Base-by-base conservation (phyloP, 306 rosid genomes). In the Macrotyloma uniflorum region DNA sequence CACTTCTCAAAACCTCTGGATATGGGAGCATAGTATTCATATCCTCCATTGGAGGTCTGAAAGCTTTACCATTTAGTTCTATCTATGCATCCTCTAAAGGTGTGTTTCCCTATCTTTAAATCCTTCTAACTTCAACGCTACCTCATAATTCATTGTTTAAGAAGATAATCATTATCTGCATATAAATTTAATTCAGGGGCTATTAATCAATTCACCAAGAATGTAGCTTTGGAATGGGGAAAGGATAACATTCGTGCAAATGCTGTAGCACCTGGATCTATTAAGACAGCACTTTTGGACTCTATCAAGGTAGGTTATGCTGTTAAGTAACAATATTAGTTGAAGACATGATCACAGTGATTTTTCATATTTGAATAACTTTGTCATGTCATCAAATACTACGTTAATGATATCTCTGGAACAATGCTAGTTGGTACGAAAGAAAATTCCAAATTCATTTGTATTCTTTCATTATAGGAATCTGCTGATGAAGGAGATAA, bases 71-170 rank as follows among this genome's bases (percentile, higher is more conserved):
- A 19, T 16, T 7, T 11, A 0, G 19, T 9, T 86, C 91, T 19
- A 38, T 80, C 38, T 88, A 89, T 80, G 87, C 86, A 9, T 91
- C 91, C 24, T 80, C 94, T 49, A 93, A 90, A 86, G 93, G 93
- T 80, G 35, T 36, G 51, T 53, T 5, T 2, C 9, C 2, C 40
- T 46, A 53, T 64, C 23, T 63, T 10, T 51, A 10, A 8, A 3
- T 51, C 6, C 5, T 2, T 19, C 8, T 3, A 51, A 47, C 0
- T 47, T 12, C 5, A 38, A 11, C 2, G 0, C 19, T 1, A 20
- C 10, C 0, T 38, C 4, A 4, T n/a, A 3, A 16, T 4, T 16
- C 20, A 4, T 10, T 16, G 54, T 5, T 49, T 6, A 3, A 16
- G 54, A 49, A 2, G 22, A 49, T 9, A 19, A 51, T 20, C 6